Base-by-base conservation (phyloP, 129 eudicot species). In the Heracleum sosnowskyi region DNA sequence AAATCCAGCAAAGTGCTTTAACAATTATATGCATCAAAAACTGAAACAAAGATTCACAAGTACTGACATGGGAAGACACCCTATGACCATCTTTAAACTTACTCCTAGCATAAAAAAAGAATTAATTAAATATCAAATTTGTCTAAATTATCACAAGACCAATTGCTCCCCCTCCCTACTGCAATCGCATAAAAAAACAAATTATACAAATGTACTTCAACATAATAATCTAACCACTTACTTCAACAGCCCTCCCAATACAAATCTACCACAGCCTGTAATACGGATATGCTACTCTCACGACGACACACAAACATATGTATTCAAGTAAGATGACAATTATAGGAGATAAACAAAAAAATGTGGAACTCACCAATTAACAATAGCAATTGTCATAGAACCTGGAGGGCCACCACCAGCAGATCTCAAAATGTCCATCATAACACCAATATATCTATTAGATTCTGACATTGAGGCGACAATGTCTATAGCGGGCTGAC, bases 401-500 rank as follows among this genome's bases (percentile, higher is more conserved):
- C 95, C 99, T 31, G 91, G 97, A 26, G 82, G 84, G 79, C 79
- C 78, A 77, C 84, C 83, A 69, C 85, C 83, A 69, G 93, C 80
- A 60, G 90, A 81, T 57, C 86, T 84, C 85, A 92, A 87, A 77
- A 92, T 45, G 41, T 92, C 92, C 83, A 90, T 26, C 80, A 96
- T 76, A 55, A 79, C 80, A 66, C 84, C 79, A 74, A 88, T 71
- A 79, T 68, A 87, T 80, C 87, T 90, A 69, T 87, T 87, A 77
- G 96, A 90, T 64, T 96, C 99, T 66, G 93, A 86, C 69, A 76
- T 76, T 28, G 90, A 94, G 41, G 87, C 81, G 63, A 42, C 83
- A 36, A 89, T 75, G 82, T 96, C 91, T 76, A 96, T 76, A 81
- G 92, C 80, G 51, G 99, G 97, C 79, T 92, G 97, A 74, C 91